These are phyloP conservation scores for Beauveria asiatica DNA, from an alignment of 2,329 filamentous ascomycete species.

Conservation along the genomic window DNA sequence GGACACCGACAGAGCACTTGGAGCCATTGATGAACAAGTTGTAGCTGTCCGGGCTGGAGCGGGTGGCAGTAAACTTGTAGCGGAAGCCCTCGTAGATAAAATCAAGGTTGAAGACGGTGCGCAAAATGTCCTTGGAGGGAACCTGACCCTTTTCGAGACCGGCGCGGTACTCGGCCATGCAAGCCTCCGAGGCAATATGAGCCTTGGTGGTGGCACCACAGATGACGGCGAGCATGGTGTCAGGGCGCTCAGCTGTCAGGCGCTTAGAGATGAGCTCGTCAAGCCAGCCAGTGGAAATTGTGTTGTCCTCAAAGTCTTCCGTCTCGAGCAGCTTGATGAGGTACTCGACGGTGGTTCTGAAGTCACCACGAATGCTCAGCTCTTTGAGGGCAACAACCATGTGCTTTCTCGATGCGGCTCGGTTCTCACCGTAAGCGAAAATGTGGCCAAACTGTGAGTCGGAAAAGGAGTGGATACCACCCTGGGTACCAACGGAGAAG, in stretches of 20 bases:
- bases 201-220: constrained; percentile 93
- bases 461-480: constrained; percentile 98
- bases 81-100: constrained; percentile 97
- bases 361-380: constrained; percentile 98
- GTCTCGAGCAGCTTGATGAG: constrained; percentile 98
- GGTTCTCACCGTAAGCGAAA: constrained; percentile 97
- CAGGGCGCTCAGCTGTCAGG: constrained; percentile 89
- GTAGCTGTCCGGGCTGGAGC: constrained; percentile 88
- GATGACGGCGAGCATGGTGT: constrained; percentile 87
- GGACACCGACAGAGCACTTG: constrained; percentile 87
- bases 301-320: constrained; percentile 97
- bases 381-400: constrained; percentile 99
- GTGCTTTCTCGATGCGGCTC: constrained; percentile 91
- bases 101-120: constrained; percentile 94
- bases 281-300: constrained; percentile 97
- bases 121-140: constrained; percentile 89
- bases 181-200: constrained; percentile 85
- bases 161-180: constrained; percentile 76
- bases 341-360: constrained; percentile 97
- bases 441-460: constrained; percentile 99
- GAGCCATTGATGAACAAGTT: constrained; percentile 98
- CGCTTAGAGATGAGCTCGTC: constrained; percentile 98
- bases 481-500: constrained; percentile 94
- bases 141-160: constrained; percentile 96
- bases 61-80: constrained; percentile 97